Base-by-base conservation (phyloP, 495 filamentous ascomycete species). In the Bryoglossum gracile region DNA sequence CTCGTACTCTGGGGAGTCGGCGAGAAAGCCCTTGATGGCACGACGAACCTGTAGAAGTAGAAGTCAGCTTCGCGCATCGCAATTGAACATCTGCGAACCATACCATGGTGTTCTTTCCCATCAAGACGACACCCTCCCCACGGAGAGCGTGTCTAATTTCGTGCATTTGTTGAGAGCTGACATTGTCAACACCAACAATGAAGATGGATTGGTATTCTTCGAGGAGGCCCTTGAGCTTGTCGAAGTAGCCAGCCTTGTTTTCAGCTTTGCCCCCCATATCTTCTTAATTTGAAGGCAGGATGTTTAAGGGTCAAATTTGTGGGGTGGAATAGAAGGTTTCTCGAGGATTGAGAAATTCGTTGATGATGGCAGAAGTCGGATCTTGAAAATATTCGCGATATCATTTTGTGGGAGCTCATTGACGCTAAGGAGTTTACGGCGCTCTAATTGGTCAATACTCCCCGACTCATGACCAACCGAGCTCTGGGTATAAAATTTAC, bases 21-120 rank as follows among this genome's bases (percentile, higher is more conserved):
- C 30, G 57, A 94, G 67, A 78, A 99, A 95, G 65, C 87, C 90
- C 81, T 91, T 95, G 67, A 99, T 79, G 55, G 92, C 94, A 77
- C 92, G 90, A 66, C 92, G 90, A 59, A 96, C 85, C 86, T 89
- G 45, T 10, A 26, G 38, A 59, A 30, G 46, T 24, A 54, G 30
- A 26, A 28, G 30, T 11, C n/a, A 16, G 8, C 17, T 18, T 17
- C 18, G 40, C 26, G 32, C n/a, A n/a, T n/a, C n/a, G n/a, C n/a
- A n/a, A n/a, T n/a, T n/a, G n/a, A n/a, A 32, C 32, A 24, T 14
- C 8, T 4, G 26, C 14, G 26, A 22, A 35, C 34, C 75, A 41
- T 68, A 89, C 89, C 91, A 97, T 97, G 67, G 91, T 97, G 79
- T 99, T 99, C 82, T 99, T 99, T 65, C 92, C 92, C 92, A 99